Base-by-base conservation (phyloP, 2,329 filamentous ascomycete species). In the Ustulina deusta region DNA sequence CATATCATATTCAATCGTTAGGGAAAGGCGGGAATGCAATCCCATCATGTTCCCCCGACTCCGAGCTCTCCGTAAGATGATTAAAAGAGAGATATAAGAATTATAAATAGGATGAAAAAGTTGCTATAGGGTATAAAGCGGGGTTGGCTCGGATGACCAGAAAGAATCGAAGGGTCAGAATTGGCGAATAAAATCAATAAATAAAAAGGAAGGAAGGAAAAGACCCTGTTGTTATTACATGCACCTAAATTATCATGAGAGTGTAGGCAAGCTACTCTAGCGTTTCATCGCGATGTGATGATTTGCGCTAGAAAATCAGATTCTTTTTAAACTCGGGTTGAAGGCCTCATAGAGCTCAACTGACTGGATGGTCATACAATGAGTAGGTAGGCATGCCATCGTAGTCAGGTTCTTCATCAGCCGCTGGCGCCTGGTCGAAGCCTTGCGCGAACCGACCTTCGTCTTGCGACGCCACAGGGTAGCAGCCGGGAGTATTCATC, bases 381-480 rank as follows among this genome's bases (percentile, higher is more conserved):
- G 61, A 27, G n/a, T 56, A 75, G n/a, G n/a, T 73, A 1, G 72
- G 48, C 60, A 75, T 69, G 25, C 63, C 62, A 17, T 75, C 72
- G 59, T 74, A 76, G 51, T 69, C 69, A 15, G 63, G 51, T 32
- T 69, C 56, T 32, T 72, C 70, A 15, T 69, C 68, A 3, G 40
- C 20, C 7, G 5, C 55, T 6, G 22, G 25, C n/a, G 44, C 27
- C 17, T 52, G 59, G 11, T 57, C 32, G n/a, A 65, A 48, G 17
- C 58, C 61, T 7, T 58, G 63, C 38, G 42, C 63, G 48, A 61
- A 64, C 38, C 17, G 61, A 9, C 44, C 68, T 42, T 49, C 17
- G 34, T 34, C 68, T 38, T 69, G 66, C 13, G 65, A 32, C 20
- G 65, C 65, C 1, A 57, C 27, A 36, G 44, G 29, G 15, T 69